Evolutionary conservation across 306 rosid genomes (phyloP), one percentile per base, ranked within the genome.

Genomic region (Calophaca sinica): DNA sequence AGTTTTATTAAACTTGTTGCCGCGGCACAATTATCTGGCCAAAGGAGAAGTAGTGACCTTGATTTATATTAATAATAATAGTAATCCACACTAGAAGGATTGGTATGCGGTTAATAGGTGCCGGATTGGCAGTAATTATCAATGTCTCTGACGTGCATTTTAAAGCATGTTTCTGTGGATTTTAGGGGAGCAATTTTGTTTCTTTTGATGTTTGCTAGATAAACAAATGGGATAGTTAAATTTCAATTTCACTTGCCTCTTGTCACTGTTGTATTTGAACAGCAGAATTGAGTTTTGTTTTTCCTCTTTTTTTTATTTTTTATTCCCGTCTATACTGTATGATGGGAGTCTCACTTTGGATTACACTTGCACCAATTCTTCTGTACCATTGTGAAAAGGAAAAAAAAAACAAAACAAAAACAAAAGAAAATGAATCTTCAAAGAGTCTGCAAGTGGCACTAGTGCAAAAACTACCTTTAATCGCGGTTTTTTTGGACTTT

Each of bases 121-220:
- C 76, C 77, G 58, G 73, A 73, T 39, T 45, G 64, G 38, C 74
- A 52, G 58, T 75, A 75, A 60, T 74, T 74, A 60, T 55, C 42
- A 57, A 64, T 53, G 73, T 46, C 55, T 28, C 52, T 75, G 84
- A 66, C 84, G 86, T 44, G 45, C 76, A 70, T 79, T 75, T 70
- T 81, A 26, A 79, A 71, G 86, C 74, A 80, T 51, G 83, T 38
- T 64, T 20, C 14, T 70, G 32, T 74, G 70, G 60, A 70, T 60
- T 70, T 74, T 59, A 54, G 41, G 72, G 61, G 66, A 74, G 29
- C 46, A 33, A 13, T 5, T 82, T 75, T 79, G 75, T 82, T 53
- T 54, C 35, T 64, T 74, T 70, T 59, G 3, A 32, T 31, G 57
- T 62, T n/a, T n/a, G n/a, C n/a, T n/a, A n/a, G n/a, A n/a, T n/a